Evolutionary conservation across 371 early-diverging fungal genomes (phyloP), one percentile per base, ranked within the genome.

Genomic region (Mortierella sp.): DNA sequence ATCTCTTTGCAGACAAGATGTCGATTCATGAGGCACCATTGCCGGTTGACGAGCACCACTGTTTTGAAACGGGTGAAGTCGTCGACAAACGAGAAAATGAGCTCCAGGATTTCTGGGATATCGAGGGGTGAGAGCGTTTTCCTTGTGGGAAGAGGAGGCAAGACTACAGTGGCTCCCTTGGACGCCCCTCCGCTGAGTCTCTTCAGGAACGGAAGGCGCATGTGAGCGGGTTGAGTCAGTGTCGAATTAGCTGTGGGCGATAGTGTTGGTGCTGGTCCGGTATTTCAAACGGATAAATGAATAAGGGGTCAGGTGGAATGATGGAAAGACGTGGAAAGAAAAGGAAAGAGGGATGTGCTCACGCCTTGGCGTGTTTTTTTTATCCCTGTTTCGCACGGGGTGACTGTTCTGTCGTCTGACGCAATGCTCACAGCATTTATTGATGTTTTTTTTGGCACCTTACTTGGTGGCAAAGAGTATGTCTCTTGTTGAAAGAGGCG

Each of bases 101-200:
- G 52, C 54, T 73, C 54, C 50, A 73, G 16, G 54, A 50, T 52
- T 38, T 73, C 73, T 31, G 73, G 52, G 34, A 73, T 73, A 31
- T 73, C 54, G 38, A 73, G 73, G 16, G 73, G 73, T 7, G 73
- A 52, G 52, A 11, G 54, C 28, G 24, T 21, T 38, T 34, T 16
- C 34, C 31, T 63, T 31, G 65, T 13, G 31, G 38, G 68, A 34
- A 38, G 21, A 4, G 38, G 65, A 34, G 21, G 9, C 68, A 68
- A 24, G 38, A 38, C 11, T 8, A 42, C 21, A 68, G 68, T 9
- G 5, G 44, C 24, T 21, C 24, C 68, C 68, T 68, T 68, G 24
- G 68, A 38, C 24, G 68, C 24, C 2, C 14, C 42, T 42, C 24
- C 38, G 42, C 42, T 42, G 68, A 24, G 68, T 42, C 68, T 38